Conservation (phyloP, 2,329 filamentous ascomycete genomes). For the Huntiella decipiens region DNA sequence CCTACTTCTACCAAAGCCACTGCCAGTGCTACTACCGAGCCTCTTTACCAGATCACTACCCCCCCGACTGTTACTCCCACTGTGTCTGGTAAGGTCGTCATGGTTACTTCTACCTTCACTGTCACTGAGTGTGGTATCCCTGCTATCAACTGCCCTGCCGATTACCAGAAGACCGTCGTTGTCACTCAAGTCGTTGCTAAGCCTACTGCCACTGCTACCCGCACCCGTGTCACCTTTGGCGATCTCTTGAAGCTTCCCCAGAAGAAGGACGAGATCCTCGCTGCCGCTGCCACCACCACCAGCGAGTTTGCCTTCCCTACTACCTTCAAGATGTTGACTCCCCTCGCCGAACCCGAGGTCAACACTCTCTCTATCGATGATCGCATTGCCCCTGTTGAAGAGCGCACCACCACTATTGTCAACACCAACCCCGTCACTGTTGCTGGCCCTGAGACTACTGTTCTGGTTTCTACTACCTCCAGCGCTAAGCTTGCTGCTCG, state of each 20-base stretch:
- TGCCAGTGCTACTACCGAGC: background rate
- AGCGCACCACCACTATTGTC: background rate
- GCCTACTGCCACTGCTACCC: background rate
- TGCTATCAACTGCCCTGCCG: slow-evolving; percentile 22
- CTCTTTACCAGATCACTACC: background rate
- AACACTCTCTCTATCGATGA: slow-evolving; percentile 5
- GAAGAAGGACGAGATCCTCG: background rate
- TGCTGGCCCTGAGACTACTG: background rate
- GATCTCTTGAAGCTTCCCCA: background rate
- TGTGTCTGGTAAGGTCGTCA: background rate
- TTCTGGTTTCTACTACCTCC: background rate
- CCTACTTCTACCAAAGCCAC: background rate
- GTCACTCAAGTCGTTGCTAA: slow-evolving; percentile 11
- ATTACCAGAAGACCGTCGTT: slow-evolving; percentile 19
- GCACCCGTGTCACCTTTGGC: background rate
- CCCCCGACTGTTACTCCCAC: background rate
- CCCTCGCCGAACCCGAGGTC: slow-evolving; percentile 7
- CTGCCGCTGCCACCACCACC: background rate
- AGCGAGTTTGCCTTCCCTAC: slow-evolving; percentile 8
- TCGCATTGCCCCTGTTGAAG: slow-evolving; percentile 1
- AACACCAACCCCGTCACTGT: background rate
- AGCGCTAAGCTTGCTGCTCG: background rate
- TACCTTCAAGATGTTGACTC: background rate
- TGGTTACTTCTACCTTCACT: slow-evolving; percentile 14
- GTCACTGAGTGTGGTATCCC: slow-evolving; percentile 21